Conservation (phyloP, 202 grass and related monocot species). For the Schoenoplectus triqueter region DNA sequence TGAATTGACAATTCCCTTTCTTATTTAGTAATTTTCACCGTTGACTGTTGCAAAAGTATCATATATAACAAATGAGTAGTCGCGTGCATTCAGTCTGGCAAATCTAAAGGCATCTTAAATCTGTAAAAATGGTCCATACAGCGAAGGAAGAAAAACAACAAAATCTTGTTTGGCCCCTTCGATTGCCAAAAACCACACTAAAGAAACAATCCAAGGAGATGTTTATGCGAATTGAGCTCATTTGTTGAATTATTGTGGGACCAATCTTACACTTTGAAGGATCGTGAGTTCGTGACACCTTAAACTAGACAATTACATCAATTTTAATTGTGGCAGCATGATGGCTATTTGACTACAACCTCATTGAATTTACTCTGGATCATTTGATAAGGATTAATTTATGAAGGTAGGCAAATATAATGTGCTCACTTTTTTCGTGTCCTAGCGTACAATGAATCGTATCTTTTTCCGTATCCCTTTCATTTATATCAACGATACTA, state of each 20-base stretch:
- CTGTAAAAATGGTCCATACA: neutral
- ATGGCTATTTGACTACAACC: slow-evolving; percentile 33
- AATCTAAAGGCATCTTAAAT: neutral
- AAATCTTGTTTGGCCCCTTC: neutral
- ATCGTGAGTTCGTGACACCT: neutral
- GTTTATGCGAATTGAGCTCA: slow-evolving; percentile 11
- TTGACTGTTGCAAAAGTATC: neutral
- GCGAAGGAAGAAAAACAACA: neutral
- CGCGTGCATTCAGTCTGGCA: neutral
- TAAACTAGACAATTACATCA: slow-evolving; percentile 20
- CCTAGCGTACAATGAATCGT: too few relatives aligned
- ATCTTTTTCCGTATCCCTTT: neutral
- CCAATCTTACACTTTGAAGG: slow-evolving; percentile 17
- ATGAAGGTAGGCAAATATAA: neutral
- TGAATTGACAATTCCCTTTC: neutral
- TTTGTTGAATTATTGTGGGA: slow-evolving; percentile 30
- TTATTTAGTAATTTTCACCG: neutral
- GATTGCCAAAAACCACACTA: slow-evolving; percentile 12
- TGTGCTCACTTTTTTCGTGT: neutral
- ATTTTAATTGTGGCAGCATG: slow-evolving; percentile 25
- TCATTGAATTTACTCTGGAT: slow-evolving; percentile 20
- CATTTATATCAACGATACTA: neutral
- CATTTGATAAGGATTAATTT: slow-evolving; percentile 22
- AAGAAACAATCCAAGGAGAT: slow-evolving; percentile 2
- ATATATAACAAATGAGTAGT: neutral